Base-by-base conservation (phyloP, 1,284 basidiomycete species). In the Lentinula novae-zelandiae region DNA sequence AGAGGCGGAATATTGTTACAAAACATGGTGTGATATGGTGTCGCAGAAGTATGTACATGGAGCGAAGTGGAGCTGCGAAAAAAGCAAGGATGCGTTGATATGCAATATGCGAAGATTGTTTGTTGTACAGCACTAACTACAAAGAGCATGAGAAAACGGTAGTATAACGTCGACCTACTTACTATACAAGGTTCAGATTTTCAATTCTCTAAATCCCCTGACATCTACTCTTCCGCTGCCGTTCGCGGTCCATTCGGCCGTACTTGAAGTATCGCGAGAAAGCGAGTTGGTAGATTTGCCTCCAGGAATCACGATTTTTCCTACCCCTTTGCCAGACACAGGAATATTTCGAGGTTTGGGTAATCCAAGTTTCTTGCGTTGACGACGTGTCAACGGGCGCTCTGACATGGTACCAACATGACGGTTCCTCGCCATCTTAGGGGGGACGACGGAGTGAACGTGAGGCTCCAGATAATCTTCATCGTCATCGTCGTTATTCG, bases 201-300 rank as follows among this genome's bases (percentile, higher is more conserved):
- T 90, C 70, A 92, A 71, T 75, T 92, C 90, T 65, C 88, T 78
- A 72, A 92, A 92, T 57, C 90, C 90, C 61, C 90, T 78, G 62
- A 92, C 89, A 71, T 92, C 90, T 62, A 92, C 72, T 66, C 90
- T 76, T 59, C 90, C 90, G 42, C 81, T 82, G 60, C 90, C 90
- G 72, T 89, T 92, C 67, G 76, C 79, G 67, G 74, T 75, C 90
- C 90, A 92, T 72, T 91, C 88, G 57, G 71, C 78, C 36, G 71
- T 69, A 27, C 66, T 60, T 50, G 46, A 36, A 54, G 52, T 48
- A 59, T 52, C 57, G 57, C 63, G 49, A 15, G 42, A 22, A 34
- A 54, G 39, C 12, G 27, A n/a, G 22, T 46, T 64, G 64, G 70
- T 74, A 67, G 75, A 75, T 61, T 75, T 73, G 39, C 82, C 83